A percentile compares a stretch with the other conserved stretches of the same genome.
These are phyloP conservation scores for Pulveroboletus frians DNA, from an alignment of 768 basidiomycete genomes.

Conservation along the genomic window DNA sequence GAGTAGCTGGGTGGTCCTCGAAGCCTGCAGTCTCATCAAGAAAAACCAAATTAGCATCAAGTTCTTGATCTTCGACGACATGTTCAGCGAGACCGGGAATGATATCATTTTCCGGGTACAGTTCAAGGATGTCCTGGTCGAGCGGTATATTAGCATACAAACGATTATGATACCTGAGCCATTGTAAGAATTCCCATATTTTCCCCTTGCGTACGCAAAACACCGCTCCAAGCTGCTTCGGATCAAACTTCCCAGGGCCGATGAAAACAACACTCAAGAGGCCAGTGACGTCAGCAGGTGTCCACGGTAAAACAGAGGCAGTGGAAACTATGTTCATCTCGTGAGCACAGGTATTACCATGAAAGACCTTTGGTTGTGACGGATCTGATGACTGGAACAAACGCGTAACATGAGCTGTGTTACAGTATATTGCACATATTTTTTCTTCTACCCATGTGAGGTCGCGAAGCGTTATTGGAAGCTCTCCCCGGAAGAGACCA, in stretches of 20 bases:
- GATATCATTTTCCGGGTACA: no score
- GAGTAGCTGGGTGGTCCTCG: no score
- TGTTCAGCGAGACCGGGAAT: no score
- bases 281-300: slow-evolving; percentile 23
- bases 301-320: slow-evolving; percentile 24
- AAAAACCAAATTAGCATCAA: no score
- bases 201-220: background rate
- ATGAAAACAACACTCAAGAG: slow-evolving; percentile 29
- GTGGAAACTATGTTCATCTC: slow-evolving; percentile 31
- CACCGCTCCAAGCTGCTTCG: background rate
- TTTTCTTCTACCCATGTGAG: slow-evolving; percentile 11
- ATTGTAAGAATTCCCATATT: background rate
- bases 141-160: background rate
- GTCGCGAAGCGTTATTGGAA: background rate
- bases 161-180: background rate
- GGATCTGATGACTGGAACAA: slow-evolving; percentile 25
- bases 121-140: background rate
- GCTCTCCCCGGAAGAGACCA: background rate
- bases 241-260: slow-evolving; percentile 17
- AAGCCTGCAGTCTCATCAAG: no score
- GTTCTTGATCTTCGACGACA: no score
- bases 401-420: slow-evolving; percentile 25
- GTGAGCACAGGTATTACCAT: slow-evolving; percentile 35
- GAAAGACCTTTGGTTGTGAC: slow-evolving; percentile 21
- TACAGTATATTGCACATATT: slow-evolving; percentile 25